A percentile compares a stretch with the other conserved stretches of the same genome.
Evolutionary conservation across 176 grass and related monocot species (phyloP).

Genomic region (Puya raimondii): DNA sequence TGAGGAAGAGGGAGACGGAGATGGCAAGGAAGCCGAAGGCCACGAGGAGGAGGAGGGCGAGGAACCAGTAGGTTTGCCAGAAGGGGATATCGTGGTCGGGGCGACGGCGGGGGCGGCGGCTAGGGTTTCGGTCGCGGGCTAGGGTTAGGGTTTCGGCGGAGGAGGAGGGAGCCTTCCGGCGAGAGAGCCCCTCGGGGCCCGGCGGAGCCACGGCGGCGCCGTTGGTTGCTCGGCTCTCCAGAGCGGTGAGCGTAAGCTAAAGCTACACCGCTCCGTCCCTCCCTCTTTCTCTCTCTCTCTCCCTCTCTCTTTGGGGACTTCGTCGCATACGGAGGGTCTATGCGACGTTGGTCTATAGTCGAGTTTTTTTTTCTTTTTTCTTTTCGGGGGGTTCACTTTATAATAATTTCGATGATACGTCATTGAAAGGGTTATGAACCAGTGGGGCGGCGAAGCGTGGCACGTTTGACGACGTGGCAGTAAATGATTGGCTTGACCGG

Average conservation of each 20-base stretch:
- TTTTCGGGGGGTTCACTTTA: background rate
- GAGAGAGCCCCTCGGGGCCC: conserved; percentile 37
- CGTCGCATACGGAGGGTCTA: background rate
- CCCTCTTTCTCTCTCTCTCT: background rate
- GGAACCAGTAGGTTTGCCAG: conserved; percentile 84
- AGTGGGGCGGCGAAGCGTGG: background rate
- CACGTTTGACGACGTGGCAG: background rate
- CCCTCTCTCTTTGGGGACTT: background rate
- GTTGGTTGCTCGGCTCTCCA: background rate
- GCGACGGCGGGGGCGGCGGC: conserved; percentile 17
- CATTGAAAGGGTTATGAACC: background rate
- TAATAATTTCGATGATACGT: background rate
- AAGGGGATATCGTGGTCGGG: conserved; percentile 27
- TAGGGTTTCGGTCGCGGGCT: conserved; percentile 18
- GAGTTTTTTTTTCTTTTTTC: background rate
- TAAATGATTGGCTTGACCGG: background rate
- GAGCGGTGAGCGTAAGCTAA: background rate
- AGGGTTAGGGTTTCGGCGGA: conserved; percentile 3
- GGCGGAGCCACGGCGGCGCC: conserved; percentile 48
- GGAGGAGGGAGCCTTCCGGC: conserved; percentile 25
- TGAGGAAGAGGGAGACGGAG: conserved; percentile 56
- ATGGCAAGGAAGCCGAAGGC: conserved; percentile 59
- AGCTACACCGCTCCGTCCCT: too few species aligned
- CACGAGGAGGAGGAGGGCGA: conserved; percentile 55
- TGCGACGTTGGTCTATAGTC: too few species aligned